Base-by-base conservation (phyloP, 257 asterid species). In the Mitragyna speciosa region DNA sequence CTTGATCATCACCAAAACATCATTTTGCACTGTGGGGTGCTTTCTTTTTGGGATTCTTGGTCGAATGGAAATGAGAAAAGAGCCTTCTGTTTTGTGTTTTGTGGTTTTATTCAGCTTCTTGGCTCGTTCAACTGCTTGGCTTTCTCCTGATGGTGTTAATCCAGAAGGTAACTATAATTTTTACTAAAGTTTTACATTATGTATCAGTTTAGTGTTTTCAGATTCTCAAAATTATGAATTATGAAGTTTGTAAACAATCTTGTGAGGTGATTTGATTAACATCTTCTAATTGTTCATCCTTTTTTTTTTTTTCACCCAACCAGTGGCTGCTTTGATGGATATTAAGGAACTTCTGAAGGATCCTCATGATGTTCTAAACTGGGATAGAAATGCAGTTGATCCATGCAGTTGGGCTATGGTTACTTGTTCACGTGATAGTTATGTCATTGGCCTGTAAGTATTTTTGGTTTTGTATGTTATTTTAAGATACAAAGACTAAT, bases 351-450 rank as follows among this genome's bases (percentile, higher is more conserved):
- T 85, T 24, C 76, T 95, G 73, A 77, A 73, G 84, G 98, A 95
- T 84, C 94, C 97, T 66, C 90, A 85, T 65, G 89, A 86, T 66
- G 96, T 92, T 75, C 83, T 95, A 19, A 92, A 88, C 17, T 93
- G 97, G 97, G 99, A 95, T 81, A 90, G 81, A 75, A 89, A 85
- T 81, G 84, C 92, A 49, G 99, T 93, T 82, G 98, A 93, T 90
- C 99, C 99, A 72, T 95, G 99, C 89, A 92, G 91, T 14, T 96
- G 98, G 98, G 72, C 91, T 78, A 88, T 92, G 95, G 86, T 96
- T 78, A 76, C 85, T 71, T 95, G 99, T 81, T 85, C 97, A 51
- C 87, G 61, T 75, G 98, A 95, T 22, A 54, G 47, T 36, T 80
- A 79, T 49, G 99, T 93, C 73, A 76, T 73, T 75, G 72, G 86